A percentile compares a stretch with the other conserved stretches of the same genome.
phyloP scores from a whole-genome alignment of 2,329 filamentous ascomycete genomes.

The Colletotrichum shisoi region DNA sequence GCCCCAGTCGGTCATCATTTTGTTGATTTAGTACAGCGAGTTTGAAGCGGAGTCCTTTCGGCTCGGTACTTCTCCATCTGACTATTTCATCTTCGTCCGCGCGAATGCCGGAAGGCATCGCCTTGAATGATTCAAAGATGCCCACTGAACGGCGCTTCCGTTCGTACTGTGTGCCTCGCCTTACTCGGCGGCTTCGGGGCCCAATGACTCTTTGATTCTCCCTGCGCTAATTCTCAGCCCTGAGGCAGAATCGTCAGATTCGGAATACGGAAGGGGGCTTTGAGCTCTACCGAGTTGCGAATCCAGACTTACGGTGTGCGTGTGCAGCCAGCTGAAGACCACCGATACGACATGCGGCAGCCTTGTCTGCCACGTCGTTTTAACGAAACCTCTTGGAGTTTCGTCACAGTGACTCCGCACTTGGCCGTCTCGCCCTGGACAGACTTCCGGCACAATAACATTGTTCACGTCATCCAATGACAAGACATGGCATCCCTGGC shows the following conservation, averaged over 20 bases:
- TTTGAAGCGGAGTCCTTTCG: conserved; percentile 10
- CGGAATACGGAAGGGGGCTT: background rate
- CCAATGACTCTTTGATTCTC: background rate
- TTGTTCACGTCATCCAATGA: background rate
- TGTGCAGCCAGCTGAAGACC: conserved; percentile 8
- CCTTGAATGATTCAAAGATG: background rate
- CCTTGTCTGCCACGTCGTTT: background rate
- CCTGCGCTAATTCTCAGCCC: conserved; percentile 15
- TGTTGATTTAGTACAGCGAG: conserved; percentile 11
- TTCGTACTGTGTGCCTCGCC: background rate
- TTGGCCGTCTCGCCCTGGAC: background rate
- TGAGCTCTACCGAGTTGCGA: background rate
- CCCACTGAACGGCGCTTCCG: background rate
- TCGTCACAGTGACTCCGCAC: background rate
- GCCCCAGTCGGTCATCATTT: conserved; percentile 10
- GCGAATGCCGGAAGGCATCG: background rate
- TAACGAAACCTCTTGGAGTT: background rate
- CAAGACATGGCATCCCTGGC: conserved; percentile 3
- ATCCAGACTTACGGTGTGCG: background rate
- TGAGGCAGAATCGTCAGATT: conserved; percentile 1
- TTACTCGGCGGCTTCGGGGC: background rate
- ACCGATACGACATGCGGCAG: background rate
- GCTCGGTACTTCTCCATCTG: conserved; percentile 9
- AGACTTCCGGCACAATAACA: background rate
- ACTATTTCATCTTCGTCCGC: conserved; percentile 18